A percentile compares a stretch with the other conserved stretches of the same genome.
These are phyloP conservation scores for Acacia melanoxylon DNA, from an alignment of 306 rosid species.

Conservation along the genomic window DNA sequence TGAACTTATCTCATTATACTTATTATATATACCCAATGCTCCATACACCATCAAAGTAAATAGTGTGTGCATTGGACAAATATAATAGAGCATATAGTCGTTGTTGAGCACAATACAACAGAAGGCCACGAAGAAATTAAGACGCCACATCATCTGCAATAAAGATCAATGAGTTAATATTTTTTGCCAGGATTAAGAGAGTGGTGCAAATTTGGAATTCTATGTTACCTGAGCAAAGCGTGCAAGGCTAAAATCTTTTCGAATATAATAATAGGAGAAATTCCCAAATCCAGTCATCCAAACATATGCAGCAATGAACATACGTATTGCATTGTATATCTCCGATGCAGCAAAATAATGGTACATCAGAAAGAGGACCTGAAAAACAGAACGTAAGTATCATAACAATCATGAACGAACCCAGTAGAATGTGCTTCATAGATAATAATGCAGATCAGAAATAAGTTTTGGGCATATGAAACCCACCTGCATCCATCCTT, in stretches of 20 bases:
- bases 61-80: slow-evolving; percentile 98
- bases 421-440: slow-evolving; percentile 8
- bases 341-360: slow-evolving; percentile 97
- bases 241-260: slow-evolving; percentile 92
- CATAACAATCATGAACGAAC: slow-evolving; percentile 4
- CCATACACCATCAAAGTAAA: slow-evolving; percentile 99
- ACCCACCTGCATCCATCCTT: slow-evolving; percentile 99
- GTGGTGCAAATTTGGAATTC: neutral
- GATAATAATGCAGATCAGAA: slow-evolving; percentile 1
- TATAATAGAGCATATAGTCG: slow-evolving; percentile 93
- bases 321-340: slow-evolving; percentile 94
- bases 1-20: slow-evolving; percentile 80
- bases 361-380: slow-evolving; percentile 95
- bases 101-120: slow-evolving; percentile 93
- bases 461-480: slow-evolving; percentile 20
- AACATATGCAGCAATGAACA: slow-evolving; percentile 99
- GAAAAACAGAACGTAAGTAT: slow-evolving; percentile 31
- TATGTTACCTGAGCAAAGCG: slow-evolving; percentile 90
- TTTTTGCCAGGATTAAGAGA: neutral
- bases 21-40: slow-evolving; percentile 85
- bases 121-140: slow-evolving; percentile 84
- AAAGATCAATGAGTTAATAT: slow-evolving; percentile 24
- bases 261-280: slow-evolving; percentile 90
- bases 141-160: slow-evolving; percentile 99
- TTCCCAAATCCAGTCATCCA: slow-evolving; percentile 99